A percentile compares a stretch with the other conserved stretches of the same genome.
Conservation (phyloP, 2,329 filamentous ascomycete genomes). For the Venturia pyrina region DNA sequence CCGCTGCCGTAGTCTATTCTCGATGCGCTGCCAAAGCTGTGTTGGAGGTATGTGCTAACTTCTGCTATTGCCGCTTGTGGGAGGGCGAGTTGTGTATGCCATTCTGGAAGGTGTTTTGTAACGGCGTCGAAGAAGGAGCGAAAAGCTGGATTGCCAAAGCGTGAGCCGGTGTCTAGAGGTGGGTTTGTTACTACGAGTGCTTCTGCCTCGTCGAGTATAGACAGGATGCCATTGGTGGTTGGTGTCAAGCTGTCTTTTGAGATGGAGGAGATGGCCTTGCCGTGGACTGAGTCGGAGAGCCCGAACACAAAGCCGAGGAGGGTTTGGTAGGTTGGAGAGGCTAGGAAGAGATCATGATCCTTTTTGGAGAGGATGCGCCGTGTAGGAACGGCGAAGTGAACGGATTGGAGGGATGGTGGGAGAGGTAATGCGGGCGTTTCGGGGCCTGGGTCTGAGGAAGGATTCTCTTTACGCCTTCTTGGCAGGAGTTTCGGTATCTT, state of each 20-base stretch:
- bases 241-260: conserved; percentile 50
- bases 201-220: conserved; percentile 61
- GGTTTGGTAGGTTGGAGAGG: conserved; percentile 64
- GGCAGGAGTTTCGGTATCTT: conserved; percentile 59
- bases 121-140: conserved; percentile 67
- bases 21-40: conserved; percentile 76
- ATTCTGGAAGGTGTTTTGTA: conserved; percentile 35
- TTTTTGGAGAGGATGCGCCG: conserved; percentile 70
- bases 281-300: conserved; percentile 70
- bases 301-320: conserved; percentile 78
- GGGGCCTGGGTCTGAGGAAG: conserved; percentile 51
- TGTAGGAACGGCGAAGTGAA: conserved; percentile 56
- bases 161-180: conserved; percentile 73
- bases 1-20: conserved; percentile 96
- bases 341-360: conserved; percentile 74
- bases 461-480: conserved; percentile 43
- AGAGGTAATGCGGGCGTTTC: conserved; percentile 63
- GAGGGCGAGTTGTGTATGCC: conserved; percentile 56
- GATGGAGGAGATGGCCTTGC: conserved; percentile 54
- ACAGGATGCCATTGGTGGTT: conserved; percentile 53
- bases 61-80: conserved; percentile 52
- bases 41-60: conserved; percentile 65
- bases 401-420: conserved; percentile 50
- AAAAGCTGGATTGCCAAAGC: conserved; percentile 93
- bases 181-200: conserved; percentile 59